Percentiles rank a stretch among this genome's conserved stretches.
Evolutionary conservation across 2,329 filamentous ascomycete species (phyloP).

Genomic region (Fusarium poae): DNA sequence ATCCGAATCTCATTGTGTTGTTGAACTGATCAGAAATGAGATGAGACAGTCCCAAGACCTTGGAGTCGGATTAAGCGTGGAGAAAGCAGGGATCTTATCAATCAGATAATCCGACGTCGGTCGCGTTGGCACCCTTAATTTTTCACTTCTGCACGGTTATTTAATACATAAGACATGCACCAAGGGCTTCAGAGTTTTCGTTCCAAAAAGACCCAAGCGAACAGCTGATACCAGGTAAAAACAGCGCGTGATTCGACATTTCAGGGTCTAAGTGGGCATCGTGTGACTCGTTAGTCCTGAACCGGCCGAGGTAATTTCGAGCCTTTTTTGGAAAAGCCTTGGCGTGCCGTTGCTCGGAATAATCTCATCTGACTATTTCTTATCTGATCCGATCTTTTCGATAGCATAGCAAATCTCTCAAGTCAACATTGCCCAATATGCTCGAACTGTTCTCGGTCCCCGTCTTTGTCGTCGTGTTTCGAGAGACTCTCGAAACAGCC

Average conservation of each 20-base stretch:
- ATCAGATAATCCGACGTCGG: constrained; percentile 38
- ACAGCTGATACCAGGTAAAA: constrained; percentile 13
- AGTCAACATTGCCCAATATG: constrained; percentile 55
- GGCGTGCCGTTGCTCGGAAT: constrained; percentile 26
- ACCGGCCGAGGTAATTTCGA: constrained; percentile 37
- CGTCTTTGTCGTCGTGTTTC: constrained; percentile 92
- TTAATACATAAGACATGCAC: neutral
- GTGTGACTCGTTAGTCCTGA: constrained; percentile 36
- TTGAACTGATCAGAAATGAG: constrained; percentile 4
- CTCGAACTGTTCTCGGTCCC: constrained; percentile 80
- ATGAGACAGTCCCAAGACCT: neutral
- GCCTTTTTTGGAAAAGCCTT: constrained; percentile 8
- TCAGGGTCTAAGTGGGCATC: constrained; percentile 37
- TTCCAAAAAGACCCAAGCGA: neutral
- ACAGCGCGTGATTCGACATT: constrained; percentile 30
- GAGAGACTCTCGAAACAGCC: constrained; percentile 84
- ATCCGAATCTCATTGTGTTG: constrained; percentile 27
- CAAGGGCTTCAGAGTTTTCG: constrained; percentile 29
- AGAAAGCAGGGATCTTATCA: constrained; percentile 32
- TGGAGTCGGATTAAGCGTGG: constrained; percentile 10
- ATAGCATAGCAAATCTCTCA: constrained; percentile 9
- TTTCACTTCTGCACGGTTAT: constrained; percentile 14
- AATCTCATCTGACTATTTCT: constrained; percentile 20
- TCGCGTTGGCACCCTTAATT: neutral
- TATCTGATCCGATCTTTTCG: constrained; percentile 38